A percentile compares a stretch with the other conserved stretches of the same genome.
Evolutionary conservation across 371 early-diverging fungal genomes (phyloP).

Genomic region (Batrachochytrium dendrobatidis): DNA sequence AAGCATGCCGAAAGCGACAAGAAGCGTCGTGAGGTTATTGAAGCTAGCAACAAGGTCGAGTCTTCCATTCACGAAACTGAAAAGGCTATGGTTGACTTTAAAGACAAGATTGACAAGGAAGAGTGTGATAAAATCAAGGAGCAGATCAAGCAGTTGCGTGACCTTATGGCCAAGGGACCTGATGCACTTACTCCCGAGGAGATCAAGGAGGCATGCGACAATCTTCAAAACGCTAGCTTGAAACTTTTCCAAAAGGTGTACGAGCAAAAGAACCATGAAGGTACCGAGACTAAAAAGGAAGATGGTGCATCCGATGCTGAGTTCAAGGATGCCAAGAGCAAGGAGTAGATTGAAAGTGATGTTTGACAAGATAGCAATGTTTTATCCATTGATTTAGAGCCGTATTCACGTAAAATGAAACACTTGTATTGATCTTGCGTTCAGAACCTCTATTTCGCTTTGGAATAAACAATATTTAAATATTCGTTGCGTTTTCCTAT

Average conservation of each 20-base stretch:
- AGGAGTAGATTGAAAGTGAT: no score
- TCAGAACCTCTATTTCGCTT: no score
- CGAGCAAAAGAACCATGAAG: conserved; percentile 55
- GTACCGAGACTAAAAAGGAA: conserved; percentile 15
- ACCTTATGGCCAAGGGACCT: conserved; percentile 57
- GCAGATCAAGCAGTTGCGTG: conserved; percentile 72
- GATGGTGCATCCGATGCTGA: conserved; percentile 32
- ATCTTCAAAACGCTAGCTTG: conserved; percentile 77
- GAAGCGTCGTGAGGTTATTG: conserved; percentile 84
- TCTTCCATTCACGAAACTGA: conserved; percentile 84
- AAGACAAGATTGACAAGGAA: conserved; percentile 78
- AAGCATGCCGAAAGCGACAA: conserved; percentile 86
- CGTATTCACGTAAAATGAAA: no score
- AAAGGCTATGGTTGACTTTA: conserved; percentile 89
- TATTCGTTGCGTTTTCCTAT: no score
- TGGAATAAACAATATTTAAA: no score
- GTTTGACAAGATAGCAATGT: no score
- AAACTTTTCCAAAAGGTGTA: conserved; percentile 96
- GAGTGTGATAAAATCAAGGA: conserved; percentile 70
- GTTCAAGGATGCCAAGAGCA: conserved; percentile 40
- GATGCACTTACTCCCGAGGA: conserved; percentile 65
- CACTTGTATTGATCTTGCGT: no score
- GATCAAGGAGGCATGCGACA: conserved; percentile 68
- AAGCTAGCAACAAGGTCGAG: conserved; percentile 90
- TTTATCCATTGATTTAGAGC: no score